These are phyloP conservation scores for Eucalyptus pauciflora DNA, from an alignment of 345 rosid genomes.

Conservation along the genomic window DNA sequence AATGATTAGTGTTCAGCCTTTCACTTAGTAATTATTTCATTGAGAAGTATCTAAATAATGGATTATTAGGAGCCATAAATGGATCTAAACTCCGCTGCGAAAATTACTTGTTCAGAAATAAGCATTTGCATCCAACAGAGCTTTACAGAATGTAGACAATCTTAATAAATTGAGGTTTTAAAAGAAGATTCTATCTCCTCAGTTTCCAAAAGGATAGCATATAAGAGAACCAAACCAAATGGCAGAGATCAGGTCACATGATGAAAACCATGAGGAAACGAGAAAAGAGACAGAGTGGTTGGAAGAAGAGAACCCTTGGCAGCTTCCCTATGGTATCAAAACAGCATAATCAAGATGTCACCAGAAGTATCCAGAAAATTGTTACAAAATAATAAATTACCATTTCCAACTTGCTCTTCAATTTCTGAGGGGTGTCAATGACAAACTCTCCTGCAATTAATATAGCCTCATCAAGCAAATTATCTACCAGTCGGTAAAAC, in stretches of 20 bases:
- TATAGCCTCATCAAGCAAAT: not conserved
- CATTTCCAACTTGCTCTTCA: constrained; percentile 80
- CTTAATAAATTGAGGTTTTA: not conserved
- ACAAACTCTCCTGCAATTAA: constrained; percentile 69
- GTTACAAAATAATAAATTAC: constrained; percentile 13
- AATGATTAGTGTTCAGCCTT: not conserved
- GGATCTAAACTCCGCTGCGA: not conserved
- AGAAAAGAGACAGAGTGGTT: not conserved
- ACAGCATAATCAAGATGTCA: not conserved
- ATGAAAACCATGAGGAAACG: not conserved
- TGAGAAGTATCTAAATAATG: not conserved
- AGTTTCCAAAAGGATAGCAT: not conserved
- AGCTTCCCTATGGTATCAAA: not conserved
- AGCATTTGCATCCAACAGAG: not conserved
- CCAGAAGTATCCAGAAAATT: not conserved
- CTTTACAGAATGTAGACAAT: not conserved
- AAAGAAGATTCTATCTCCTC: not conserved
- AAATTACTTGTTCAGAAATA: not conserved
- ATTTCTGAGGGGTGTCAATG: constrained; percentile 76
- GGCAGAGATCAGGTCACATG: not conserved
- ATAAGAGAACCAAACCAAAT: not conserved
- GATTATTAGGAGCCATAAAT: not conserved
- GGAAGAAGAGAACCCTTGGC: not conserved
- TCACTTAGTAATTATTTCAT: not conserved
- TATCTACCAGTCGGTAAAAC: not conserved